phyloP scores from a whole-genome alignment of 129 eudicot species.

The Escallonia herrerae region DNA sequence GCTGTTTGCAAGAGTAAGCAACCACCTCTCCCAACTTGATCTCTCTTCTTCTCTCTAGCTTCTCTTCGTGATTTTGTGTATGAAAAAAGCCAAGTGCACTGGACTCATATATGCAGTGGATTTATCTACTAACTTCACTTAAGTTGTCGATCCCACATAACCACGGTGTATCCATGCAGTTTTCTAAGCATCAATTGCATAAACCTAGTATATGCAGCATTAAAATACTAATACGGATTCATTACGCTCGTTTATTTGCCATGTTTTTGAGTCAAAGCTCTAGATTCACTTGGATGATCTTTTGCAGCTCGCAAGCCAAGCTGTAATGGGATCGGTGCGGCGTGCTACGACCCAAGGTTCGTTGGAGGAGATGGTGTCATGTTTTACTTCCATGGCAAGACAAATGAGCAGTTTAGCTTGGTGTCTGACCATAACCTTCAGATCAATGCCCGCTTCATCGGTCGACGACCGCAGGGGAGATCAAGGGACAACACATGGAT shows the following conservation, averaged over 20 bases:
- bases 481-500: slow-evolving; percentile 21
- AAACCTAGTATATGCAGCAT: too few species aligned
- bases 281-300: too few species aligned
- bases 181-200: too few species aligned
- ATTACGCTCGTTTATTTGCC: too few species aligned
- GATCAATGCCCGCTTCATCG: slow-evolving; percentile 17
- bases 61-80: too few species aligned
- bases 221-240: too few species aligned
- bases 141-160: too few species aligned
- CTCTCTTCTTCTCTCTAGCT: neutral
- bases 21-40: neutral
- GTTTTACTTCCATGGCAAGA: slow-evolving; percentile 19
- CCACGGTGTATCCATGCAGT: too few species aligned
- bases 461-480: slow-evolving; percentile 14
- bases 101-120: too few species aligned
- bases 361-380: slow-evolving; percentile 22
- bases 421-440: slow-evolving; percentile 15
- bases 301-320: slow-evolving; percentile 6
- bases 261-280: too few species aligned
- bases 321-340: slow-evolving; percentile 19
- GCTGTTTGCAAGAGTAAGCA: slow-evolving; percentile 19
- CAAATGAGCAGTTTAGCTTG: slow-evolving; percentile 17
- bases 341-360: slow-evolving; percentile 17
- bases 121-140: too few species aligned
- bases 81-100: too few species aligned